These are phyloP conservation scores for Crucihimalaya himalaica DNA, from an alignment of 345 rosid species.

Conservation along the genomic window DNA sequence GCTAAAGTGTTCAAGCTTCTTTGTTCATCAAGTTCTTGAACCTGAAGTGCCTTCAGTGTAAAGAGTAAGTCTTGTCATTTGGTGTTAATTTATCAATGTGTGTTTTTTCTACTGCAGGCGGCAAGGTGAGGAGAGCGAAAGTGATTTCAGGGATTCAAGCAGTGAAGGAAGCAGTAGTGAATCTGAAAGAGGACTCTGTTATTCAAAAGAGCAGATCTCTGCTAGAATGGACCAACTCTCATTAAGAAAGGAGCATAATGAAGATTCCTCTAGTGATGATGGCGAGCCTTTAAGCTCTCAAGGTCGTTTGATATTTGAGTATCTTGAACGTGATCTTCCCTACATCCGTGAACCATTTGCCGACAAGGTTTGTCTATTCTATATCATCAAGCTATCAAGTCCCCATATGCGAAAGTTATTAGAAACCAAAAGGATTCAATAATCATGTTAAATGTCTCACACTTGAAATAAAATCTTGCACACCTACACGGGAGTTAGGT, in stretches of 20 bases:
- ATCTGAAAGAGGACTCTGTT: constrained; percentile 48
- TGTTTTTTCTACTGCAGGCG: constrained; percentile 34
- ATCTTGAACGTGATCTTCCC: constrained; percentile 75
- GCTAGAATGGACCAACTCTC: constrained; percentile 51
- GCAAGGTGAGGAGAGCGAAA: constrained; percentile 71
- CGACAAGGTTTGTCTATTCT: constrained; percentile 64
- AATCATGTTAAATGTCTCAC: constrained; percentile 3
- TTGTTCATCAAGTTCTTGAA: background rate
- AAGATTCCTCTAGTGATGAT: constrained; percentile 73
- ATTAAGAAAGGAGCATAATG: constrained; percentile 51
- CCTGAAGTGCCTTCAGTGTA: background rate
- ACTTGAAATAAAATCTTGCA: background rate
- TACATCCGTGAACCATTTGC: constrained; percentile 88
- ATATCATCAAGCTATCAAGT: constrained; percentile 1
- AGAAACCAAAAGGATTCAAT: background rate
- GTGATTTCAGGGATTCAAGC: constrained; percentile 68
- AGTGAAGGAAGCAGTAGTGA: constrained; percentile 82
- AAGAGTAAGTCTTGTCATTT: background rate
- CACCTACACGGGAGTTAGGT: constrained; percentile 22
- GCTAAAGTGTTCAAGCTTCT: background rate
- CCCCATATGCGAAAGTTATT: background rate
- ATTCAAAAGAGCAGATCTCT: constrained; percentile 42
- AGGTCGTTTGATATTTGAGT: constrained; percentile 65
- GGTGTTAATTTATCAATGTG: background rate
- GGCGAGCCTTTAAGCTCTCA: constrained; percentile 58